These are phyloP conservation scores for Xanthoparmelia taractica DNA, from an alignment of 495 filamentous ascomycete species.

Conservation along the genomic window DNA sequence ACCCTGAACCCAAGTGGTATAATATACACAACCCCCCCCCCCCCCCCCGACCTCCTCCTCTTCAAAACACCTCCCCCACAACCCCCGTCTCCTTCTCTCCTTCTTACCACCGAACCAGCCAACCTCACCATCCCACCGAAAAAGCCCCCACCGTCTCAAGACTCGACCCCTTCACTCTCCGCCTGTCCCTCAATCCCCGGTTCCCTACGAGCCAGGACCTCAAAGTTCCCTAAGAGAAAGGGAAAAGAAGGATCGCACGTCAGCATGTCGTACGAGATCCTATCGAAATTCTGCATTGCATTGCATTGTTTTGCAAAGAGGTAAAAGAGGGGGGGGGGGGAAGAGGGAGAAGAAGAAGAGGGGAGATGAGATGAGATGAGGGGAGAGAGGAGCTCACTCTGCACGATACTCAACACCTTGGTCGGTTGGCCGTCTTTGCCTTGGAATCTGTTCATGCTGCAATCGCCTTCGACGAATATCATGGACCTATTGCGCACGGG, in stretches of 20 bases:
- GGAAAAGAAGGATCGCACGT: too few relatives aligned
- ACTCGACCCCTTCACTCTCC: neutral
- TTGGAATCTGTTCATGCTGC: constrained; percentile 50
- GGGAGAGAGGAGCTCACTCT: too few relatives aligned
- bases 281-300: too few relatives aligned
- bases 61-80: neutral
- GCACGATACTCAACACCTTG: constrained; percentile 53
- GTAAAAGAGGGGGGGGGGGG: too few relatives aligned
- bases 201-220: constrained; percentile 19
- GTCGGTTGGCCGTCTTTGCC: constrained; percentile 54
- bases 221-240: constrained; percentile 22
- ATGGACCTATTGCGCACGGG: constrained; percentile 43
- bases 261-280: too few relatives aligned
- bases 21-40: too few relatives aligned
- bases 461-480: constrained; percentile 69
- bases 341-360: too few relatives aligned
- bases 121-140: neutral
- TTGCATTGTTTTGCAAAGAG: too few relatives aligned
- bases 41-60: too few relatives aligned
- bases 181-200: constrained; percentile 10
- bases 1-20: neutral
- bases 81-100: too few relatives aligned
- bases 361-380: too few relatives aligned
- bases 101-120: too few relatives aligned
- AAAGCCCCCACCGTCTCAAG: neutral